Percentiles rank a stretch among this genome's conserved stretches.
Evolutionary conservation across 257 asterid genomes (phyloP).

Genomic region (Avicennia marina): DNA sequence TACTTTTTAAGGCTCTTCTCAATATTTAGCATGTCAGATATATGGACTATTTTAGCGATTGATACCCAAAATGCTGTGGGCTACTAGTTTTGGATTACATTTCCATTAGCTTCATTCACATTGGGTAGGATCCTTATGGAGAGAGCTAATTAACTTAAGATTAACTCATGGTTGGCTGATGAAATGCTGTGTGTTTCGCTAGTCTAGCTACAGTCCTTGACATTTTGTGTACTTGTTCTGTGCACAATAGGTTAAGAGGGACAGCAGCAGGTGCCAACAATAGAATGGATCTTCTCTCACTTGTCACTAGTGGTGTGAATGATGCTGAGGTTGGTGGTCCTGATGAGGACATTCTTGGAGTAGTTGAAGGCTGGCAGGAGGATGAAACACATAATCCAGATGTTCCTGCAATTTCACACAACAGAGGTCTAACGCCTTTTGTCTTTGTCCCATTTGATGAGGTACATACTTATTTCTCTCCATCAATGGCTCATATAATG

Average conservation of each 20-base stretch:
- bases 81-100: not conserved
- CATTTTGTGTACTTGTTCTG: not conserved
- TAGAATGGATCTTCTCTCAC: conserved; percentile 76
- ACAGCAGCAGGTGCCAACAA: conserved; percentile 82
- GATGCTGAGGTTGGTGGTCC: conserved; percentile 59
- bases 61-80: not conserved
- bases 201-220: not conserved
- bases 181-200: not conserved
- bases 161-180: not conserved
- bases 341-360: conserved; percentile 75
- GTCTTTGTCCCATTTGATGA: conserved; percentile 94
- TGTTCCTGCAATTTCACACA: conserved; percentile 87
- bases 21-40: too few species aligned
- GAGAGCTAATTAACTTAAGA: not conserved
- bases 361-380: conserved; percentile 88
- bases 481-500: not conserved
- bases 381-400: conserved; percentile 93
- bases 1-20: not conserved
- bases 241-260: conserved; percentile 69
- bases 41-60: not conserved
- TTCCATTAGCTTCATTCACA: too few species aligned
- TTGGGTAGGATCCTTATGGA: not conserved
- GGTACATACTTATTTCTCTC: conserved; percentile 28
- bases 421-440: conserved; percentile 77
- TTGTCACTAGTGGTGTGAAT: conserved; percentile 79